These are phyloP conservation scores for Cercospora brassicicola DNA, from an alignment of 2,329 filamentous ascomycete genomes.

Conservation along the genomic window DNA sequence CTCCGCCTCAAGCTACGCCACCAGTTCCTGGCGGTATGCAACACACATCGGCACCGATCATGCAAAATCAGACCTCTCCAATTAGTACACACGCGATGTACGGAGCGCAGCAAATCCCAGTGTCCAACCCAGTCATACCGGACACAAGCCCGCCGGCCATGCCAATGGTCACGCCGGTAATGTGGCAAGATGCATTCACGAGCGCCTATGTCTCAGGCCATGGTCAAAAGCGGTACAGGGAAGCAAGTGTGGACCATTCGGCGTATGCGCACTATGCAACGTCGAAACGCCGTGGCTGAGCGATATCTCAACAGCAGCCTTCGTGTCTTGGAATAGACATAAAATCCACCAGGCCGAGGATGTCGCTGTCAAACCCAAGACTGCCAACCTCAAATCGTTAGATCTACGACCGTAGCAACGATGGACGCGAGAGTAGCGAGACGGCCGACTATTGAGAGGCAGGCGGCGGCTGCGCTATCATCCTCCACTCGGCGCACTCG, in stretches of 20 bases:
- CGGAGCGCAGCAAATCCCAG: slow-evolving; percentile 26
- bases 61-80: slow-evolving; percentile 39
- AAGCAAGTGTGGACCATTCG: slow-evolving; percentile 40
- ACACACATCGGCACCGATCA: slow-evolving; percentile 35
- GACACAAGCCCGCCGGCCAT: slow-evolving; percentile 26
- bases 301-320: neutral
- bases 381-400: neutral
- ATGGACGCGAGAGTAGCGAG: neutral
- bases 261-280: slow-evolving; percentile 23
- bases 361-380: slow-evolving; percentile 8
- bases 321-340: neutral
- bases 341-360: slow-evolving; percentile 7
- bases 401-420: neutral
- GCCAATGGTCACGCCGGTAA: slow-evolving; percentile 49
- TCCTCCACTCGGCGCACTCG: neutral
- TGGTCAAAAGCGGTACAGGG: slow-evolving; percentile 49
- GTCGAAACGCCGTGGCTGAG: slow-evolving; percentile 26
- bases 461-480: neutral
- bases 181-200: slow-evolving; percentile 54
- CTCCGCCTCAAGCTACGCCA: slow-evolving; percentile 47
- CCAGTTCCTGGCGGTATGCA: slow-evolving; percentile 35
- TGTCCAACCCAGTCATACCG: slow-evolving; percentile 22
- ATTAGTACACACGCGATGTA: slow-evolving; percentile 28
- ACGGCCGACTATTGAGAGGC: neutral
- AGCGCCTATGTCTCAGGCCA: slow-evolving; percentile 40